A percentile compares a stretch with the other conserved stretches of the same genome.
phyloP scores from a whole-genome alignment of 768 basidiomycete species.

The Termitomyces sp. region DNA sequence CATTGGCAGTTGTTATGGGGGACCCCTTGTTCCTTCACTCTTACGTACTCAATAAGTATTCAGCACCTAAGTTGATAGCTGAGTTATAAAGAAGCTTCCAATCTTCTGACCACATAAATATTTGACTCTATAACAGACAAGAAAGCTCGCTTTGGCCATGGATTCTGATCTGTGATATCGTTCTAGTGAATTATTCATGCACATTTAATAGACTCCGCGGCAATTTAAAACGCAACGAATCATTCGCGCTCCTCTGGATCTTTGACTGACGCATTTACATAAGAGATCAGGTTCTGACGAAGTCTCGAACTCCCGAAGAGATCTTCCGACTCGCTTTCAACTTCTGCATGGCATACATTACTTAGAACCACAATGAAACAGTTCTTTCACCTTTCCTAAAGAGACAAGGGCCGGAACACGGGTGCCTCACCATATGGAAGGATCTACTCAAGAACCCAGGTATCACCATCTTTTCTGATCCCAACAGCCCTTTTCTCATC shows the following conservation, averaged over 20 bases:
- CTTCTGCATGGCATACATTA: not conserved
- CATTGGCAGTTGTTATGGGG: not conserved
- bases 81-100: not conserved
- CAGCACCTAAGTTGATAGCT: not conserved
- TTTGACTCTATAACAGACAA: not conserved
- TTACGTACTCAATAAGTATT: not conserved
- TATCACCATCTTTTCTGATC: slow-evolving; percentile 60
- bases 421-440: slow-evolving; percentile 11
- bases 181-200: not conserved
- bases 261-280: not conserved
- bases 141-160: no score
- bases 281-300: not conserved
- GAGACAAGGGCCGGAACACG: not conserved
- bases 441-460: slow-evolving; percentile 64
- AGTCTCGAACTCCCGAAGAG: not conserved
- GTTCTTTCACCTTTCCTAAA: slow-evolving; percentile 9
- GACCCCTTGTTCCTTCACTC: not conserved
- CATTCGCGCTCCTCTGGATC: not conserved
- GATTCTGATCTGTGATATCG: not conserved
- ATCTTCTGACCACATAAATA: not conserved
- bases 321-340: not conserved
- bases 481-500: slow-evolving; percentile 85
- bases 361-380: slow-evolving; percentile 1
- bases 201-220: not conserved
- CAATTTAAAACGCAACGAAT: not conserved